Evolutionary conservation across 345 rosid species (phyloP), one percentile per base, ranked within the genome.

Genomic region (Rhodamnia argentea): DNA sequence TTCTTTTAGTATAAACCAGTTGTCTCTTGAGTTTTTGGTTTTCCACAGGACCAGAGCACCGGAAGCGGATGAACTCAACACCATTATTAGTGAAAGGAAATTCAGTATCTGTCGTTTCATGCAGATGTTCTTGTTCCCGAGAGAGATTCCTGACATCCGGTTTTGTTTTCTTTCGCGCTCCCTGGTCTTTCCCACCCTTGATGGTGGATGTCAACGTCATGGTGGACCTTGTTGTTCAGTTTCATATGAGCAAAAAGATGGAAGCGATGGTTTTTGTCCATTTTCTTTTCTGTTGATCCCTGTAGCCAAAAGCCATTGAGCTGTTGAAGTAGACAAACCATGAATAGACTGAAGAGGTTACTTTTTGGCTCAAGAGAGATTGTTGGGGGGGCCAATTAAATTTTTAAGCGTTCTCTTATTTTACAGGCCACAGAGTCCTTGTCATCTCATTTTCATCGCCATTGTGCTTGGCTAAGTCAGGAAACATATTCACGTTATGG

Each of bases 161-260:
- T 70, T 70, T 70, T 70, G 81, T 70, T 70, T 70, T 70, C 81
- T 70, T 70, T 11, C 44, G 40, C 47, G 26, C 81, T 22, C 81
- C 9, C 2, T 23, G 53, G 84, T 83, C 85, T 56, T 85, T 89
- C 75, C 90, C 70, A 87, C 84, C 56, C 42, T 76, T 42, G 50
- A 23, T 27, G 62, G 83, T 84, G 81, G 32, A 10, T 74, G 83
- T 78, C 44, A 29, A 50, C 44, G 82, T 85, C 87, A 37, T 86
- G 58, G 88, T 84, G 90, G 89, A 85, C 90, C 89, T 58, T 87
- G 13, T 9, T 56, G 88, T 64, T 82, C 85, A 75, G 89, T 76
- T 70, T 70, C 47, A 20, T 29, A 70, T 37, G 81, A 40, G 26
- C 26, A 70, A 70, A 70, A 70, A 37, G 81, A 20, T 70, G 81